These are phyloP conservation scores for Chlorella sp. DNA, from an alignment of 139 green algal genomes.

Conservation along the genomic window DNA sequence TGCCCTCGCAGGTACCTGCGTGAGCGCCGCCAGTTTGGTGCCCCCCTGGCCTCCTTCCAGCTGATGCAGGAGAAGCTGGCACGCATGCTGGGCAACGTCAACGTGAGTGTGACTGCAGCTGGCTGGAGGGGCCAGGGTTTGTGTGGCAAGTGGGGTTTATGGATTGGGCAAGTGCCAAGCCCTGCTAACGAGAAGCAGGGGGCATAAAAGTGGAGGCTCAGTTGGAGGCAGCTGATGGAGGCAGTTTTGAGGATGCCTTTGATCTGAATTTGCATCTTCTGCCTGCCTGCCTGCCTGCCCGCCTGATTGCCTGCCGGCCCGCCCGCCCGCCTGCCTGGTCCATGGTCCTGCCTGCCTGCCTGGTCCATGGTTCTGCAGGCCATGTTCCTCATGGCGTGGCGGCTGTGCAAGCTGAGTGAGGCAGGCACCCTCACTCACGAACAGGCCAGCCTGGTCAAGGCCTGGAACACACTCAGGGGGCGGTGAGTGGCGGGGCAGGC, in stretches of 20 bases:
- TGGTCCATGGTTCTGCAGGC: slow-evolving; percentile 26
- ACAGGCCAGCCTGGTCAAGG: slow-evolving; percentile 73
- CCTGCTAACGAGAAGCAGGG: neutral
- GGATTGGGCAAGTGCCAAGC: too few species aligned
- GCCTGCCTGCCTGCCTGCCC: too few species aligned
- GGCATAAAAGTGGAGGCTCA: neutral
- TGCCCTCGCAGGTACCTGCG: slow-evolving; percentile 34
- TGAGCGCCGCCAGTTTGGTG: slow-evolving; percentile 83
- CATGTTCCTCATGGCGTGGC: slow-evolving; percentile 70
- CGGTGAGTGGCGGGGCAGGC: too few species aligned
- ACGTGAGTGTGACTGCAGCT: neutral
- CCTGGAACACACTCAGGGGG: slow-evolving; percentile 74
- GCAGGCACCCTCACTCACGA: slow-evolving; percentile 76
- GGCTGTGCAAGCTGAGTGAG: slow-evolving; percentile 78
- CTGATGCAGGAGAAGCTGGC: slow-evolving; percentile 82
- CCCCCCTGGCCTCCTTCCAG: slow-evolving; percentile 75
- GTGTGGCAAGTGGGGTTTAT: too few species aligned
- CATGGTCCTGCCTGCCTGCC: neutral
- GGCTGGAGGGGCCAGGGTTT: neutral
- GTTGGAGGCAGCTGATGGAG: neutral
- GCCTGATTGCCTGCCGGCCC: neutral
- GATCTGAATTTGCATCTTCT: too few species aligned
- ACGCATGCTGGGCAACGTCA: slow-evolving; percentile 76
- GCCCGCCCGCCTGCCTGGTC: neutral
- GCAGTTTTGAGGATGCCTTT: too few species aligned